phyloP scores from a whole-genome alignment of 2,329 filamentous ascomycete genomes.

The Coniochaeta prunicola region DNA sequence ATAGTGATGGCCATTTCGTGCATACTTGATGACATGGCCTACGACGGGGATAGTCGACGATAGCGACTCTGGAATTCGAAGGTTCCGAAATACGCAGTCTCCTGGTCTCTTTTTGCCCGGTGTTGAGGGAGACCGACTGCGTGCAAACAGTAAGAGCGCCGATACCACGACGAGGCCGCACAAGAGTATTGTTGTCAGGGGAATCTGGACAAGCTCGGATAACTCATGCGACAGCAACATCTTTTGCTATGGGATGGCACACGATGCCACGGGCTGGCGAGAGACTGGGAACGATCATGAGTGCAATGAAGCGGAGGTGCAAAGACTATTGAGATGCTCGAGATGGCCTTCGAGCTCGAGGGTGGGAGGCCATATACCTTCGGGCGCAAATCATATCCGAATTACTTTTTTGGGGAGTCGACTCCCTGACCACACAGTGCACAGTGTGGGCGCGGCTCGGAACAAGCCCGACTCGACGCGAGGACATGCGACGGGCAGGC shows the following conservation, averaged over 20 bases:
- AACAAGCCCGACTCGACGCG: not conserved
- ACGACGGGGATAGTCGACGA: not conserved
- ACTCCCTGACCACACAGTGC: not conserved
- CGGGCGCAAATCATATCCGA: not conserved
- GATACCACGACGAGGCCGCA: not conserved
- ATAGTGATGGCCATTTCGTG: constrained; percentile 2
- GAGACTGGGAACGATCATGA: not conserved
- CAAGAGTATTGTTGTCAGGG: not conserved
- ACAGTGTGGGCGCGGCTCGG: not conserved
- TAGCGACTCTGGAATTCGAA: not conserved
- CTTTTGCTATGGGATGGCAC: not conserved
- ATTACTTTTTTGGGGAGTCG: not conserved
- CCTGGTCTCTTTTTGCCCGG: not conserved
- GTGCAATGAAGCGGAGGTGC: not conserved
- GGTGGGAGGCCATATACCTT: not conserved
- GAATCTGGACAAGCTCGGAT: not conserved
- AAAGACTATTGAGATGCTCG: not conserved
- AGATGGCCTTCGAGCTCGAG: not conserved
- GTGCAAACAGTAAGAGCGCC: not conserved
- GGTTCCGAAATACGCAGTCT: not conserved
- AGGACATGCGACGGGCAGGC: not conserved
- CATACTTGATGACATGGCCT: constrained; percentile 3
- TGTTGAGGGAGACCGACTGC: not conserved
- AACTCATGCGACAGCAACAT: not conserved
- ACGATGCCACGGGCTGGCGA: not conserved